Conservation (phyloP, 257 asterid species). For the Rauvolfia tetraphylla region DNA sequence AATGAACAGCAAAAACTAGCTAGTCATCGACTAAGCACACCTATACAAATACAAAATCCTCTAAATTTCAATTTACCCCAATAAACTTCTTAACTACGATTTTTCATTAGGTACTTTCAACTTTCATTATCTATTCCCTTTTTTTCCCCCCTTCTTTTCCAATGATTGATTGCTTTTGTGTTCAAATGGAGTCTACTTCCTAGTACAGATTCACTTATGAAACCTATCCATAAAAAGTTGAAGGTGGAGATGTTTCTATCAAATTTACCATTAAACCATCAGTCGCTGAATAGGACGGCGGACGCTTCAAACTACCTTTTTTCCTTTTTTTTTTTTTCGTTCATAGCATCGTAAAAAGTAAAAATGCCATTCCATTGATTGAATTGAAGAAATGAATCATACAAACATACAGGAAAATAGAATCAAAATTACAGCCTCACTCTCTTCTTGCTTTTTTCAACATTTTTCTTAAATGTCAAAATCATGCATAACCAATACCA, state of each 20-base stretch:
- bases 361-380: neutral
- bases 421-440: neutral
- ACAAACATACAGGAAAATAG: neutral
- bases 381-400: neutral
- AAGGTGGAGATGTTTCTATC: neutral
- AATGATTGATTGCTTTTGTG: neutral
- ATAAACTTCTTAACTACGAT: neutral
- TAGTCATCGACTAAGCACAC: neutral
- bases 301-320: no score
- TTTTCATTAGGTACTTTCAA: no score
- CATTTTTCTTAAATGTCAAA: neutral
- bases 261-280: neutral
- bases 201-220: neutral
- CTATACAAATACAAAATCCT: neutral
- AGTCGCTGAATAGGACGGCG: neutral
- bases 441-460: neutral
- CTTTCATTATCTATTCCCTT: no score
- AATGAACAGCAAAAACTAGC: neutral
- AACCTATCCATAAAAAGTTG: no score
- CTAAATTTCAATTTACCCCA: neutral
- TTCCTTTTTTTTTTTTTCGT: neutral
- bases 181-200: neutral
- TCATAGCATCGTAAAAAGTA: neutral
- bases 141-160: neutral
- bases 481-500: neutral